phyloP scores from a whole-genome alignment of 768 basidiomycete species.

The Auricularia sp. region DNA sequence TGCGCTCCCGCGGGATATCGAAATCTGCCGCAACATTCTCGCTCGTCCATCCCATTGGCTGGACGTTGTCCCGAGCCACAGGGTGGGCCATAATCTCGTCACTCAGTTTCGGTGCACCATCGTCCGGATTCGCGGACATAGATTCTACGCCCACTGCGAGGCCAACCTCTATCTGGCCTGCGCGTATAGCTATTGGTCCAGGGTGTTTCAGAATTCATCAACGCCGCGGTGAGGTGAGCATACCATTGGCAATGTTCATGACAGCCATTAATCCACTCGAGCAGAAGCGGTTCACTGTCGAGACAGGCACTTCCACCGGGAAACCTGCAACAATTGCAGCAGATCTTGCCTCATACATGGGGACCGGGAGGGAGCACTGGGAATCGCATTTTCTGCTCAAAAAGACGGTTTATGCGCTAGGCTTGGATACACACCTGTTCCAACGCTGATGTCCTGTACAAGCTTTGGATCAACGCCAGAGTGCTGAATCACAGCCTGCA shows the following conservation, averaged over 20 bases:
- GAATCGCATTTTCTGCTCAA: background rate
- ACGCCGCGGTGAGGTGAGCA: too few species aligned
- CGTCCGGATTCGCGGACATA: slow-evolving; percentile 14
- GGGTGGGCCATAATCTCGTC: slow-evolving; percentile 16
- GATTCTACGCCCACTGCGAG: slow-evolving; percentile 25
- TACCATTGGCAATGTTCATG: slow-evolving; percentile 57
- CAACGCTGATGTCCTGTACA: slow-evolving; percentile 72
- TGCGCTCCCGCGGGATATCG: slow-evolving; percentile 58
- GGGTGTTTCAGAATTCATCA: too few species aligned
- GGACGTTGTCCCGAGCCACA: slow-evolving; percentile 15
- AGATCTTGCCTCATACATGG: slow-evolving; percentile 59
- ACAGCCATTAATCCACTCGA: slow-evolving; percentile 82
- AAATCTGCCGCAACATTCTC: slow-evolving; percentile 78
- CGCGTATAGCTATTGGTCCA: slow-evolving; percentile 34
- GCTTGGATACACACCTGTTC: slow-evolving; percentile 29
- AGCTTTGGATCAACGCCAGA: slow-evolving; percentile 52
- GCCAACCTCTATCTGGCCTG: slow-evolving; percentile 73
- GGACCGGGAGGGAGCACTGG: slow-evolving; percentile 50
- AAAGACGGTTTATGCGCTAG: background rate
- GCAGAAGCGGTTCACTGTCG: slow-evolving; percentile 72
- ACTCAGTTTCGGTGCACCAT: slow-evolving; percentile 9
- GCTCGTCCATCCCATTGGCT: slow-evolving; percentile 85
- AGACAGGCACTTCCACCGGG: slow-evolving; percentile 65
- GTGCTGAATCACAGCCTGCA: slow-evolving; percentile 39
- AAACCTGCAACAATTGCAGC: slow-evolving; percentile 74